Base-by-base conservation (phyloP, 108 stramenopile genomes). In the Fistulifera pelliculosa region DNA sequence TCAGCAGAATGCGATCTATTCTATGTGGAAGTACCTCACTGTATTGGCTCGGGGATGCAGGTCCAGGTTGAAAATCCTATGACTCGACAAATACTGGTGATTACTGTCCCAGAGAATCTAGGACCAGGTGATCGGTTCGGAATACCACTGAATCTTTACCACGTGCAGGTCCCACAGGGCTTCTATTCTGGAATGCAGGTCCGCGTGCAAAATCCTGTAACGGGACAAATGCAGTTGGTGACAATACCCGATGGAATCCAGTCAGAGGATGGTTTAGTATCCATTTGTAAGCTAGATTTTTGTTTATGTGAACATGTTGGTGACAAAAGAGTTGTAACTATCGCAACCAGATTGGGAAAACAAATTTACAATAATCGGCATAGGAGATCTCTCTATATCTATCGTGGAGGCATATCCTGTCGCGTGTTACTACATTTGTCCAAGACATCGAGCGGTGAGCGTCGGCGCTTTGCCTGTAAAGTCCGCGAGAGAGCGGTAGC, bases 161-260 rank as follows among this genome's bases (percentile, higher is more conserved):
- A 76, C 16, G 76, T 83, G 7, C 69, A 79, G 49, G 72, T 66
- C 16, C 84, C 79, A n/a, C 64, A 69, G 1, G 75, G 71, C 42
- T 56, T 71, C n/a, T 51, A 56, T 21, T 53, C 80, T 26, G 84
- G 84, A 22, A 64, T 69, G 80, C 79, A 76, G 35, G 35, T 85
- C 21, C 71, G 74, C 51, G 60, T 85, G 8, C 47, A 60, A 38
- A 65, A 85, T 65, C 84, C 84, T 21, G 41, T 58, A n/a, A 81
- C 75, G 8, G 71, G 75, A 1, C 69, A 79, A 24, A 50, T 58
- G 39, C 38, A 72, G 44, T 44, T 75, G 31, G 69, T 81, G 23
- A 27, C 73, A 11, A 66, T 85, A 11, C 84, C 84, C 22, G 43
- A 55, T n/a, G 84, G 84, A 18, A 69, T 85, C 11, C 47, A 52